Percentiles rank a stretch among this genome's conserved stretches.
Evolutionary conservation across 345 rosid species (phyloP).

Genomic region (Lepidium aucheri): DNA sequence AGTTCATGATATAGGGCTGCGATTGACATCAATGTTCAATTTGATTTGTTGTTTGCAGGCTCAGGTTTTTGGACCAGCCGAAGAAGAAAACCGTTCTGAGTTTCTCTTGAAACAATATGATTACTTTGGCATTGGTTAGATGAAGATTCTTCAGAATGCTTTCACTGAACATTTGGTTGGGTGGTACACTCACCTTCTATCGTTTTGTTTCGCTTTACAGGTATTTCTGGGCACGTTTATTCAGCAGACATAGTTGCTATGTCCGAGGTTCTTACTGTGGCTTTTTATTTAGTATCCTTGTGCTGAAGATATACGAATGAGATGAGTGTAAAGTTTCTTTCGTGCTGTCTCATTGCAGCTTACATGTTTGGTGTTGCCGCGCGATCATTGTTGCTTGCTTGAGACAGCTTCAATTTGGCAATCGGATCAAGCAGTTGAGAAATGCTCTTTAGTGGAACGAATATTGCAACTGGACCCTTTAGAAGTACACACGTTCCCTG

Average conservation of each 20-base stretch:
- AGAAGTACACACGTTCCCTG: constrained; percentile 44
- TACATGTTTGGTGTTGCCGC: constrained; percentile 70
- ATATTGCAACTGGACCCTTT: constrained; percentile 83
- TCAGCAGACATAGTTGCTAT: constrained; percentile 69
- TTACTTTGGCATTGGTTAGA: constrained; percentile 81
- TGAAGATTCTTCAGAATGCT: not conserved
- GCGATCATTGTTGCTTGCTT: constrained; percentile 51
- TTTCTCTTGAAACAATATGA: constrained; percentile 67
- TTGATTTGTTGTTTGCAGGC: constrained; percentile 42
- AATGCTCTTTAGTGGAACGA: constrained; percentile 60
- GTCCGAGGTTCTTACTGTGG: constrained; percentile 45
- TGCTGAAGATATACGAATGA: not conserved
- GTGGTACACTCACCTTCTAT: not conserved
- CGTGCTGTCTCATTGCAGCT: constrained; percentile 38
- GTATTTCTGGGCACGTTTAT: constrained; percentile 41
- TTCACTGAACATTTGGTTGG: not conserved
- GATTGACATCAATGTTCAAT: not conserved
- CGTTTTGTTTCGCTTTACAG: constrained; percentile 28
- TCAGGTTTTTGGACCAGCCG: constrained; percentile 56
- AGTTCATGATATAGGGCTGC: not conserved
- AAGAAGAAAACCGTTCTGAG: constrained; percentile 61
- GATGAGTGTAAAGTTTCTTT: not conserved
- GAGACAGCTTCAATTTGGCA: constrained; percentile 85
- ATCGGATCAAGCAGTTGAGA: constrained; percentile 49
- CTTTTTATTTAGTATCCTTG: not conserved